Evolutionary conservation across 1,139 yeast species (phyloP), one percentile per base, ranked within the genome.

Genomic region (Lodderomyces oxycetoniae): DNA sequence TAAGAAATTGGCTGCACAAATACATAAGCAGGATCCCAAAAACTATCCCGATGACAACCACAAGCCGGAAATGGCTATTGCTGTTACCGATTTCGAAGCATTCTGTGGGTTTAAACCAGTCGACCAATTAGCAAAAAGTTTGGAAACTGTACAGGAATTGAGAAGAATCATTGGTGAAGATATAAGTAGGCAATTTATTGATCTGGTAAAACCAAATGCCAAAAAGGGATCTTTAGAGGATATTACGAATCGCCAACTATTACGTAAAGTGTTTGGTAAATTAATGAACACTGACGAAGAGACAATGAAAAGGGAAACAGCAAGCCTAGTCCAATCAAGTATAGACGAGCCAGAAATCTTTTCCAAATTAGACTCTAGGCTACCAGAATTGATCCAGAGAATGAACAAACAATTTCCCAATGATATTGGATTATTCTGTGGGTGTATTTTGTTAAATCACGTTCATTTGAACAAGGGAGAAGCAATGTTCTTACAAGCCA

Each of bases 21-120:
- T 91, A 51, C 95, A 84, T 54, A 71, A 74, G 10, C 63, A 71
- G 21, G 97, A 91, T 62, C 97, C 98, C 36, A 79, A 79, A 50
- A 85, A 91, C 63, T 91, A 93, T 59, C 98, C 97, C 3, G 99
- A 91, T 62, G 95, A 79, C 56, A 91, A 91, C 67, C 99, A 91
- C 64, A 91, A 91, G 68, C 99, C 99, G 15, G 99, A 91, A 61
- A 93, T 91, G 97, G 97, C 98, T 35, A 79, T 91, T 56, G 98
- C 98, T 8, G 79, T 91, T 36, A 89, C 97, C 13, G 86, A 77
- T 41, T 91, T 91, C 51, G 97, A 91, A 66, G 98, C 96, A 0
- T 89, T 91, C 65, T 91, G 98, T 61, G 99, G 99, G 1, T 91
- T 91, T 68, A 83, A 93, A 58, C 98, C 98, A 9, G 73, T 89